Percentiles rank a stretch among this genome's conserved stretches.
These are phyloP conservation scores for Mortierella sp. DNA, from an alignment of 371 early-diverging fungal genomes.

Conservation along the genomic window DNA sequence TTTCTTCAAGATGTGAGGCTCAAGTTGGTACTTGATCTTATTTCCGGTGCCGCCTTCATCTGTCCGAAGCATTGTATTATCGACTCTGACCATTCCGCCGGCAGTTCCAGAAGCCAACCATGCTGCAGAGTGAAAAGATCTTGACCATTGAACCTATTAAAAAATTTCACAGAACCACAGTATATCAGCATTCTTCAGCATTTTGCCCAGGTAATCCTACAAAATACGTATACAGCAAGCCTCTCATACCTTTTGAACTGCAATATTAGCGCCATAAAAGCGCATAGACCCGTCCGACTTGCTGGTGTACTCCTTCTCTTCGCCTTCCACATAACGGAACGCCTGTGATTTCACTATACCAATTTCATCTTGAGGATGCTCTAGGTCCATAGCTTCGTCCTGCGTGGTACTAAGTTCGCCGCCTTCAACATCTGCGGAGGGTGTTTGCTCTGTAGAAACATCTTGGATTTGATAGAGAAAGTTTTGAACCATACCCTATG, in stretches of 20 bases:
- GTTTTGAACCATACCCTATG: conserved; percentile 44
- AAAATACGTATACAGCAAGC: too few species aligned
- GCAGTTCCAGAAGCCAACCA: conserved; percentile 52
- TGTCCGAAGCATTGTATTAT: conserved; percentile 44
- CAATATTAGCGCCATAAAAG: conserved; percentile 33
- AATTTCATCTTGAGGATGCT: conserved; percentile 10
- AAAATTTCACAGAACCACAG: too few species aligned
- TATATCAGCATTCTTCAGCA: too few species aligned
- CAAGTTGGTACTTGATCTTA: conserved; percentile 30
- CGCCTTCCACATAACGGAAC: conserved; percentile 21
- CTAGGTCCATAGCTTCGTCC: not conserved
- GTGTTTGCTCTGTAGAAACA: not conserved
- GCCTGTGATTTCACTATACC: not conserved
- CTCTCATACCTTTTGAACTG: conserved; percentile 44
- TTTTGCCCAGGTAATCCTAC: too few species aligned
- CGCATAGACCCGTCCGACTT: conserved; percentile 17
- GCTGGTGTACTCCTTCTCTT: conserved; percentile 28
- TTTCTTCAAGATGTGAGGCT: conserved; percentile 33
- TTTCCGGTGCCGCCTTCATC: conserved; percentile 27
- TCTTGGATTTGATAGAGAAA: conserved; percentile 37
- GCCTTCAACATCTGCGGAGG: not conserved
- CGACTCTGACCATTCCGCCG: conserved; percentile 44
- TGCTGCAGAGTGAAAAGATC: conserved; percentile 41
- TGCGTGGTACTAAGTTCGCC: not conserved
- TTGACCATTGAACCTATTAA: conserved; percentile 54